Conservation (phyloP, 2,329 filamentous ascomycete genomes). For the Botrytis elliptica region DNA sequence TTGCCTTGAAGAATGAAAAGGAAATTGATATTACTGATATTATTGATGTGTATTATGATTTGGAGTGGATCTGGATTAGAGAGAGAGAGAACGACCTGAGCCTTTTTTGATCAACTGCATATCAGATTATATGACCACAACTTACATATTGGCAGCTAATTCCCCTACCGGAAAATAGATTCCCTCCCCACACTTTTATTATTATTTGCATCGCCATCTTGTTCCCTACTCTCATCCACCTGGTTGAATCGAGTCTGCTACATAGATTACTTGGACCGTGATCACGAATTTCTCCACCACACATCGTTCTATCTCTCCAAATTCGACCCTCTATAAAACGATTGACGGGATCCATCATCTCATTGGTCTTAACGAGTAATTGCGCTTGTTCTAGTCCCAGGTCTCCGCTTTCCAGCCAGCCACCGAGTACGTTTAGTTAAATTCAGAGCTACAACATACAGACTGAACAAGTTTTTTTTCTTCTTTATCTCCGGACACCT, state of each 20-base stretch:
- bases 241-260: not conserved
- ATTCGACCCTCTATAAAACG: not conserved
- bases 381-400: slow-evolving; percentile 4
- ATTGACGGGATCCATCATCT: slow-evolving; percentile 1
- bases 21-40: slow-evolving; percentile 17
- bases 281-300: slow-evolving; percentile 9
- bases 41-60: slow-evolving; percentile 13
- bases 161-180: slow-evolving; percentile 17
- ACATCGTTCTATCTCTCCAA: not conserved
- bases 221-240: slow-evolving; percentile 1
- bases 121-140: slow-evolving; percentile 9
- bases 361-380: slow-evolving; percentile 11
- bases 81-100: not conserved
- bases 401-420: slow-evolving; percentile 17
- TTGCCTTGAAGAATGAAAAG: slow-evolving; percentile 14
- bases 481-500: not conserved
- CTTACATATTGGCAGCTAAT: slow-evolving; percentile 18
- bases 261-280: slow-evolving; percentile 17
- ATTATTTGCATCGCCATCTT: slow-evolving; percentile 7
- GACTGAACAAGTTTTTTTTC: slow-evolving; percentile 17
- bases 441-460: slow-evolving; percentile 1
- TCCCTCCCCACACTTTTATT: slow-evolving; percentile 19
- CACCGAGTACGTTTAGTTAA: slow-evolving; percentile 17
- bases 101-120: not conserved
- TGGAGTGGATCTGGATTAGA: slow-evolving; percentile 9